Conservation (phyloP, 2,329 filamentous ascomycete species). For the Talaromyces sp. region DNA sequence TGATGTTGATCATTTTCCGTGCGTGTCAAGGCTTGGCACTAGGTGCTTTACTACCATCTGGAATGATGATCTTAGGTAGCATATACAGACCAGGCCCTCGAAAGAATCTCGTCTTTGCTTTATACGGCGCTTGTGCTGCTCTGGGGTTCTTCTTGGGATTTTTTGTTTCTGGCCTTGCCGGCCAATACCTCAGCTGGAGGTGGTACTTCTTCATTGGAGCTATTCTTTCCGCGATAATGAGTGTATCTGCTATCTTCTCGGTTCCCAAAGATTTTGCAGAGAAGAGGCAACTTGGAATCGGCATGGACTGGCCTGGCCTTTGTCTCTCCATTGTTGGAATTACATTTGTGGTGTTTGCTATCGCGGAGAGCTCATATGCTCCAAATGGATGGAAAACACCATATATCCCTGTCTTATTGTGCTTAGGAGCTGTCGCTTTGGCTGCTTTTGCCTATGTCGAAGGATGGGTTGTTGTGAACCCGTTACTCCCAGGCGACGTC, state of each 20-base stretch:
- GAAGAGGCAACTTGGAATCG: conserved; percentile 42
- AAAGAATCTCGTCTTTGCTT: conserved; percentile 68
- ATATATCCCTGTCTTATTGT: conserved; percentile 68
- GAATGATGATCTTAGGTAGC: conserved; percentile 67
- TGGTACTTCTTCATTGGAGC: conserved; percentile 72
- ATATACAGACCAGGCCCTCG: conserved; percentile 68
- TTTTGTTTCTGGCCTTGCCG: conserved; percentile 64
- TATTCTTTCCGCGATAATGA: conserved; percentile 53
- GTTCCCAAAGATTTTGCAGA: conserved; percentile 50
- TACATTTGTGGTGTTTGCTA: conserved; percentile 71
- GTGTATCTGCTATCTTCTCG: conserved; percentile 48
- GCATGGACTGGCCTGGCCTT: conserved; percentile 72
- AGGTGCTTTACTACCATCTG: conserved; percentile 70
- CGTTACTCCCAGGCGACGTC: conserved; percentile 69
- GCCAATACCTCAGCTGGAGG: conserved; percentile 59
- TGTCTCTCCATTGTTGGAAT: conserved; percentile 65
- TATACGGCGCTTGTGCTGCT: conserved; percentile 58
- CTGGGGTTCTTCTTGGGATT: conserved; percentile 60
- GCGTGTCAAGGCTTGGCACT: conserved; percentile 74
- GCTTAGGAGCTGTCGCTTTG: conserved; percentile 64
- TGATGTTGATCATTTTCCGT: conserved; percentile 73
- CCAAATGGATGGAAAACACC: conserved; percentile 71
- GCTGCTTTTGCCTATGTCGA: conserved; percentile 68
- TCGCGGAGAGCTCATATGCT: conserved; percentile 73
- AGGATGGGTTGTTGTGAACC: conserved; percentile 68